Base-by-base conservation (phyloP, 306 rosid genomes). In the Prunus mume region DNA sequence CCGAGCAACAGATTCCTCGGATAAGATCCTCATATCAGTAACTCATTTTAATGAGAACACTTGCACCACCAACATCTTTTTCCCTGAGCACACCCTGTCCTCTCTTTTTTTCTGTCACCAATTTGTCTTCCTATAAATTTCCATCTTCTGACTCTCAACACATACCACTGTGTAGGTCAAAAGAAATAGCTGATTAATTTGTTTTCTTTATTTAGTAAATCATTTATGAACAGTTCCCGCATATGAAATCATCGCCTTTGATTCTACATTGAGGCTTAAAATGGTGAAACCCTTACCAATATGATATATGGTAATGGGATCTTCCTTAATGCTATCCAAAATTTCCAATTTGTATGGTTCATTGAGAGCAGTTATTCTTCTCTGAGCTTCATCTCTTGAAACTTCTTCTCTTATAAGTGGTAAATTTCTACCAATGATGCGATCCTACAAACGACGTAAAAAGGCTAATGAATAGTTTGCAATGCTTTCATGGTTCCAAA, bases 331-430 rank as follows among this genome's bases (percentile, higher is more conserved):
- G 79, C 91, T 84, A 54, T 92, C 96, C 87, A 95, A 88, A 86
- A 95, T 91, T 91, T 95, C 98, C 73, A 95, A 76, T 77, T 95
- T 92, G 92, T 92, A 95, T 13, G 98, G 96, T 83, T 95, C 98
- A 30, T 92, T 92, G 84, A 92, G 83, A 76, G 91, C 85, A 77
- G 28, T 60, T 75, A 92, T 95, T 86, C 99, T 92, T 84, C 78
- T 88, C 52, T 68, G 87, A 68, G 99, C 96, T 80, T 95, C 99
- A 62, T 89, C 96, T 80, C 98, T 89, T 3, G 99, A 89, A 74
- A 95, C 96, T 86, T 95, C 97, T 85, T 95, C 99, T 86, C 97
- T 90, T 38, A 85, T 67, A 83, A 95, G 97, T 9, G 99, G 99
- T 14, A 95, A 83, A 83, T 95, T 92, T 81, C 75, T 89, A 71